Conservation (phyloP, 1,139 yeast genomes). For the Suhomyces maxii region DNA sequence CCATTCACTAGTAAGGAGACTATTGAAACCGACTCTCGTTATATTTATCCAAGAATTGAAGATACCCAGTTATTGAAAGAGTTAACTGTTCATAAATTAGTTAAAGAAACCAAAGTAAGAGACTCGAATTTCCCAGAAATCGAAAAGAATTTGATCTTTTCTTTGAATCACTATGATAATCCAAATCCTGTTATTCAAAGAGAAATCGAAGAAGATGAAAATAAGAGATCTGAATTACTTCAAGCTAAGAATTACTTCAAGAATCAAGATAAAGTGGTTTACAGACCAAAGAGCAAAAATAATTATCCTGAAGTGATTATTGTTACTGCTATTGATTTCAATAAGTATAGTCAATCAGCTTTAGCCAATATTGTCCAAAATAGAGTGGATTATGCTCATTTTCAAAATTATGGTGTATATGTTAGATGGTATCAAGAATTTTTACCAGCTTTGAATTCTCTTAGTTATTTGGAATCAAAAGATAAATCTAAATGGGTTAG, state of each 20-base stretch:
- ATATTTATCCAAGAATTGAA: slow-evolving; percentile 68
- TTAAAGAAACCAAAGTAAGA: slow-evolving; percentile 43
- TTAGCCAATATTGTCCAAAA: slow-evolving; percentile 72
- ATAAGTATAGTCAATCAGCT: slow-evolving; percentile 58
- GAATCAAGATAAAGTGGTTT: slow-evolving; percentile 65
- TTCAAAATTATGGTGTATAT: slow-evolving; percentile 73
- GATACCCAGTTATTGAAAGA: slow-evolving; percentile 61
- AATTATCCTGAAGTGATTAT: slow-evolving; percentile 67
- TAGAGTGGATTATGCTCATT: slow-evolving; percentile 77
- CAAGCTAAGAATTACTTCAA: slow-evolving; percentile 58
- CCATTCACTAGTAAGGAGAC: slow-evolving; percentile 34
- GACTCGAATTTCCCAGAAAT: slow-evolving; percentile 39
- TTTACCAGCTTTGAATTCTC: slow-evolving; percentile 53
- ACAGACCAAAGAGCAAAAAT: slow-evolving; percentile 38
- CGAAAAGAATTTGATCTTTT: slow-evolving; percentile 31
- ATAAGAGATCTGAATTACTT: slow-evolving; percentile 37
- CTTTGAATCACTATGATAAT: slow-evolving; percentile 51
- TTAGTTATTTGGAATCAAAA: slow-evolving; percentile 32
- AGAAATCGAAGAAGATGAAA: slow-evolving; percentile 41
- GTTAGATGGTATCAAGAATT: slow-evolving; percentile 85
- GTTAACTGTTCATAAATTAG: slow-evolving; percentile 52
- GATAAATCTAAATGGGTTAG: slow-evolving; percentile 59
- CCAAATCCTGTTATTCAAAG: slow-evolving; percentile 38
- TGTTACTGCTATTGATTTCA: slow-evolving; percentile 82
- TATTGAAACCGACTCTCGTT: slow-evolving; percentile 48